These are phyloP conservation scores for Adansonia madagascariensis DNA, from an alignment of 441 rosid species.

Conservation along the genomic window DNA sequence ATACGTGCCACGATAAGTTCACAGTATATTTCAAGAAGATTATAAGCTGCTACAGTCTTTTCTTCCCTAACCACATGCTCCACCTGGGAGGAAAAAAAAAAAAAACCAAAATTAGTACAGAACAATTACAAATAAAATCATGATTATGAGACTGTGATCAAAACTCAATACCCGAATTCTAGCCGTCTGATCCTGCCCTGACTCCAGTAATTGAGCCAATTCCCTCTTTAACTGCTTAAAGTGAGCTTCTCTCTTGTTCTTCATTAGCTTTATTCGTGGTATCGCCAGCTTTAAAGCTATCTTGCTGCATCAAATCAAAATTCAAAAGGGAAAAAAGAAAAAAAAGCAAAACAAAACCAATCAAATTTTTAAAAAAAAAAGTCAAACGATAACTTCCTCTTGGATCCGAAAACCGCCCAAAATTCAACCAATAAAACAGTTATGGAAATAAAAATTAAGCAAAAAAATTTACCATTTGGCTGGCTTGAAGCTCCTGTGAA, in stretches of 20 bases:
- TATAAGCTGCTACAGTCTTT: conserved; percentile 85
- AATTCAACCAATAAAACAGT: conserved; percentile 25
- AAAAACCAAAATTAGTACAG: background rate
- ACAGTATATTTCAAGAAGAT: conserved; percentile 82
- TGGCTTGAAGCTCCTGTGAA: conserved; percentile 83
- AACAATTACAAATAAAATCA: background rate
- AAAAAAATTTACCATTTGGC: conserved; percentile 68
- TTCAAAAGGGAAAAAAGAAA: background rate
- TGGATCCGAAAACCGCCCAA: background rate
- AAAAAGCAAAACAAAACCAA: background rate
- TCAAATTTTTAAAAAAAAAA: background rate
- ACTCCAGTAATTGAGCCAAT: conserved; percentile 74
- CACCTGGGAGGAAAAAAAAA: conserved; percentile 48
- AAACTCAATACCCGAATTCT: conserved; percentile 65
- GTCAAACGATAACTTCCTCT: conserved; percentile 1
- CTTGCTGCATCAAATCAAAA: conserved; percentile 54
- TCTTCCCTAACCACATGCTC: conserved; percentile 96
- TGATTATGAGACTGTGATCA: background rate
- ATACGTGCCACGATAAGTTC: conserved; percentile 81
- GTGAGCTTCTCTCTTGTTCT: conserved; percentile 69
- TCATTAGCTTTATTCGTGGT: conserved; percentile 77
- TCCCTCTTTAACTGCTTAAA: conserved; percentile 81
- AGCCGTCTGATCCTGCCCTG: conserved; percentile 86
- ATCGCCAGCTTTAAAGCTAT: conserved; percentile 72
- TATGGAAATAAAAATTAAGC: background rate